Evolutionary conservation across 2,329 filamentous ascomycete species (phyloP).

Genomic region (Phyllosticta paracitricarpa): DNA sequence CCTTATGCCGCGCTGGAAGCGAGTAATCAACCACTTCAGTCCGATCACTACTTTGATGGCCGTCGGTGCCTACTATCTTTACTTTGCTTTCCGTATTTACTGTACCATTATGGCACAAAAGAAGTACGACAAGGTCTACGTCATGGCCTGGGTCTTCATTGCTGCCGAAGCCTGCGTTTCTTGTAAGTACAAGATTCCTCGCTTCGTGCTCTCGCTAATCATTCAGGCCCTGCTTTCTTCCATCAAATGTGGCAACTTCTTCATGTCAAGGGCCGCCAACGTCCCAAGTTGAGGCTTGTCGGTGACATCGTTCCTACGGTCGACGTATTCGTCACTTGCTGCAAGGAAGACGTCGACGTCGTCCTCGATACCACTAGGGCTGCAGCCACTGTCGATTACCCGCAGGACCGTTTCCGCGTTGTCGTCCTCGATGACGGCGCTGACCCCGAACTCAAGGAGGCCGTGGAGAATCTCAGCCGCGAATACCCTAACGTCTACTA

Average conservation of each 20-base stretch:
- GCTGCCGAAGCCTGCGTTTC: not conserved
- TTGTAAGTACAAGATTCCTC: not conserved
- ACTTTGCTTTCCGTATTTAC: constrained; percentile 4
- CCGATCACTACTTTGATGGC: not conserved
- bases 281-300: not conserved
- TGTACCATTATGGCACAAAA: not conserved
- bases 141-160: constrained; percentile 2
- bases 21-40: not conserved
- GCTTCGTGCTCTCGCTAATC: not conserved
- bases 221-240: not conserved
- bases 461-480: constrained; percentile 22
- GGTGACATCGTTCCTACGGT: constrained; percentile 23
- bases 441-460: constrained; percentile 24
- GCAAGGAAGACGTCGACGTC: constrained; percentile 33
- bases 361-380: constrained; percentile 32
- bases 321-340: constrained; percentile 36
- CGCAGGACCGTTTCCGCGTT: constrained; percentile 26
- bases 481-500: constrained; percentile 33
- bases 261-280: not conserved
- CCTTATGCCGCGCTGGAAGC: constrained; percentile 1
- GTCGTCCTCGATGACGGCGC: constrained; percentile 33
- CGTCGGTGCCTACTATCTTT: not conserved
- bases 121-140: not conserved
- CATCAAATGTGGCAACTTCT: not conserved
- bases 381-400: constrained; percentile 32